Conservation (phyloP, 148 eudicot species). For the Heliosperma pusillum region DNA sequence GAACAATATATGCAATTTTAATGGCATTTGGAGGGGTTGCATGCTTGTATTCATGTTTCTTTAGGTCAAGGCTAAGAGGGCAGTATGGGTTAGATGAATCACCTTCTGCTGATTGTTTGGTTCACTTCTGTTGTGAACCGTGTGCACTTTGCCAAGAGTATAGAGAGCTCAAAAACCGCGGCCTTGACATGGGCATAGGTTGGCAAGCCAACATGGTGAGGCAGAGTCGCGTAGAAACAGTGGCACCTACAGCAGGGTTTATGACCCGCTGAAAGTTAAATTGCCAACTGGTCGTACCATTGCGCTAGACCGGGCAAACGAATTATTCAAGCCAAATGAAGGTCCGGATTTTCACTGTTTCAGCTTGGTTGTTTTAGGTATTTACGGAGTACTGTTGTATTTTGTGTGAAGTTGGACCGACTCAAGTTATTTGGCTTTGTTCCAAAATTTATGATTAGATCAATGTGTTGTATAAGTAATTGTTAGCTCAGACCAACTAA, state of each 20-base stretch:
- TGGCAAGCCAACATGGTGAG: not conserved
- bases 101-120: slow-evolving; percentile 46
- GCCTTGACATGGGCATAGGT: slow-evolving; percentile 38
- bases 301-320: not conserved
- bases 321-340: not conserved
- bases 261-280: not conserved
- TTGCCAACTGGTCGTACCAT: not conserved
- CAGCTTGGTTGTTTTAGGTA: not conserved
- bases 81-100: slow-evolving; percentile 36
- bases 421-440: not conserved
- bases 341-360: not conserved
- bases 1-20: slow-evolving; percentile 16
- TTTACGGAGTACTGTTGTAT: not conserved
- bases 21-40: slow-evolving; percentile 17
- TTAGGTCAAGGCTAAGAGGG: slow-evolving; percentile 41
- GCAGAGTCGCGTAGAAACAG: not conserved
- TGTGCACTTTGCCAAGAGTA: slow-evolving; percentile 57
- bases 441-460: no score
- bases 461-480: no score
- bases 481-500: no score
- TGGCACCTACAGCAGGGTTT: not conserved
- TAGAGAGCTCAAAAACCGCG: slow-evolving; percentile 46
- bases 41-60: slow-evolving; percentile 31
- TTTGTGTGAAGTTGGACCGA: not conserved
- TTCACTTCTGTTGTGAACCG: slow-evolving; percentile 50